phyloP scores from a whole-genome alignment of 2,329 filamentous ascomycete species.

The Fusarium lyarnte region DNA sequence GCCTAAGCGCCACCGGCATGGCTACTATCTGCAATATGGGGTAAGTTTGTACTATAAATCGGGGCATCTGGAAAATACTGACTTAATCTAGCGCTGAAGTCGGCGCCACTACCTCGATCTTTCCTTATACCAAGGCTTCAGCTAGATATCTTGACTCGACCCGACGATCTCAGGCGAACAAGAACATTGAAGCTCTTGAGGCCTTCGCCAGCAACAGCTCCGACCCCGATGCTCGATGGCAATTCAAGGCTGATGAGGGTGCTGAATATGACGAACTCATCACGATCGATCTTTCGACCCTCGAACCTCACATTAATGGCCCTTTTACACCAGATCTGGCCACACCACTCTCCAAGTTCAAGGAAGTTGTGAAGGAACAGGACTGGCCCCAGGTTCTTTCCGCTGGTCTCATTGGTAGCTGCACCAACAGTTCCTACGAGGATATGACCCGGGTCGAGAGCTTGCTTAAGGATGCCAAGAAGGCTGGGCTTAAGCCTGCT shows the following conservation, averaged over 20 bases:
- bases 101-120: conserved; percentile 93
- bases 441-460: conserved; percentile 97
- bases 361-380: conserved; percentile 91
- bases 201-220: conserved; percentile 58
- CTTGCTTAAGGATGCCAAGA: conserved; percentile 79
- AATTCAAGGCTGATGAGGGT: conserved; percentile 79
- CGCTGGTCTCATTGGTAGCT: conserved; percentile 96
- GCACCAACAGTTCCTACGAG: conserved; percentile 88
- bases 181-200: conserved; percentile 70
- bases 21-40: conserved; percentile 91
- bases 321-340: conserved; percentile 98
- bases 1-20: conserved; percentile 92
- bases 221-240: conserved; percentile 62
- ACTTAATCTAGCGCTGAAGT: conserved; percentile 69
- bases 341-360: conserved; percentile 97
- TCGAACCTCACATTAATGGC: conserved; percentile 98
- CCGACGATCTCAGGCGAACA: conserved; percentile 71
- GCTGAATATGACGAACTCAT: conserved; percentile 96
- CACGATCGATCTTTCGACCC: conserved; percentile 92
- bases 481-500: conserved; percentile 95
- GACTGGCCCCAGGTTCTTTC: conserved; percentile 97
- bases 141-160: conserved; percentile 88
- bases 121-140: conserved; percentile 89
- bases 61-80: background rate
- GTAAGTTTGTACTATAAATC: background rate